Conservation (phyloP, 306 rosid genomes). For the Acacia crassicarpa region DNA sequence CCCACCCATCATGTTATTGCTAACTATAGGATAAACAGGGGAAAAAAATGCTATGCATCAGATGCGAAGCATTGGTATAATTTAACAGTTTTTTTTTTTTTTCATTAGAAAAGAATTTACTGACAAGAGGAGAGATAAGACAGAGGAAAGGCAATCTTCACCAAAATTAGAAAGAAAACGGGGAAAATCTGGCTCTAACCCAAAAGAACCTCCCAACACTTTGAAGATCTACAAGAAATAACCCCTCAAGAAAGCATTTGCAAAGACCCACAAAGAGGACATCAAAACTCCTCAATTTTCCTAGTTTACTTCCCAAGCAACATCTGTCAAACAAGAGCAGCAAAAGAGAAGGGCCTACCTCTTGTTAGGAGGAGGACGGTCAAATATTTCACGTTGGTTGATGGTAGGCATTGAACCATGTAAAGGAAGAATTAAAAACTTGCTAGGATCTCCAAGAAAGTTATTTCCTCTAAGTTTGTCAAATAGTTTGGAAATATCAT, state of each 20-base stretch:
- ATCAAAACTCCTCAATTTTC: slow-evolving; percentile 13
- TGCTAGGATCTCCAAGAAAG: slow-evolving; percentile 75
- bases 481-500: slow-evolving; percentile 84
- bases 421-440: slow-evolving; percentile 74
- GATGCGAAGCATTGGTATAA: background rate
- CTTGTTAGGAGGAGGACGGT: slow-evolving; percentile 75
- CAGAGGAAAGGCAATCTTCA: background rate
- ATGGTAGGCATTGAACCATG: slow-evolving; percentile 97
- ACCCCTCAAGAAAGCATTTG: background rate
- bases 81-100: background rate
- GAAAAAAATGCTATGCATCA: background rate
- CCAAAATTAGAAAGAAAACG: background rate
- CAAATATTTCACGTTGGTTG: slow-evolving; percentile 93
- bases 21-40: background rate
- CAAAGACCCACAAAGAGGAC: background rate
- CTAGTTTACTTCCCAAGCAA: slow-evolving; percentile 19
- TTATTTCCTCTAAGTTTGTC: slow-evolving; percentile 74
- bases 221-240: background rate
- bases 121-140: background rate
- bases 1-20: background rate
- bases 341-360: slow-evolving; percentile 63
- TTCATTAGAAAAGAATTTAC: background rate
- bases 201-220: background rate
- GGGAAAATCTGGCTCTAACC: background rate
- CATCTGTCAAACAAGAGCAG: slow-evolving; percentile 21